phyloP scores from a whole-genome alignment of 75 land plant genomes.

The Picea glauca region DNA sequence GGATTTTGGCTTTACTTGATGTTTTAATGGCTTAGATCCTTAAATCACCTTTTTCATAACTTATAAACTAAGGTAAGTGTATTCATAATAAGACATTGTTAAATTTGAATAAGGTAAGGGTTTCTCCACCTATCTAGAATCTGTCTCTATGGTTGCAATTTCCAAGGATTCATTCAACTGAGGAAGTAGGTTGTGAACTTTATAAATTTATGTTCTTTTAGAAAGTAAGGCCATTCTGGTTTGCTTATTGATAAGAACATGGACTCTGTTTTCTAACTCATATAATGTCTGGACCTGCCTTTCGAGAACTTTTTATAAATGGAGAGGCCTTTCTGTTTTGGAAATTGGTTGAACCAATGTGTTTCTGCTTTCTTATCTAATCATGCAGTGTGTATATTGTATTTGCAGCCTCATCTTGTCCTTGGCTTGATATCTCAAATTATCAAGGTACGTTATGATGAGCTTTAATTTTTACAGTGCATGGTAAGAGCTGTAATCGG shows the following conservation, averaged over 20 bases:
- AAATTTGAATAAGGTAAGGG: neutral
- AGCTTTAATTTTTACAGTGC: neutral
- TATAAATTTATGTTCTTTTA: neutral
- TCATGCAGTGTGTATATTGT: neutral
- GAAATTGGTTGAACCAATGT: neutral
- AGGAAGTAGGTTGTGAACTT: neutral
- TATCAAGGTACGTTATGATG: constrained; percentile 63
- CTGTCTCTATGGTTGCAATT: neutral
- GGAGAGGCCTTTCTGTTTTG: neutral
- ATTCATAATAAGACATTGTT: neutral
- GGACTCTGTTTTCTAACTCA: neutral
- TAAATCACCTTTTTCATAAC: neutral
- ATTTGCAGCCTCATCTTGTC: constrained; percentile 90
- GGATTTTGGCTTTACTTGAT: neutral
- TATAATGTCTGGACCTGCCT: too few species aligned
- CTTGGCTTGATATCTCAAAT: constrained; percentile 96
- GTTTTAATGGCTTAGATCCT: neutral
- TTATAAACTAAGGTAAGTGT: neutral
- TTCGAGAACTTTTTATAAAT: neutral
- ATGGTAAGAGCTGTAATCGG: neutral
- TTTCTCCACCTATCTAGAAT: neutral
- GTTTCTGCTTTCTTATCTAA: neutral
- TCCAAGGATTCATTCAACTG: neutral
- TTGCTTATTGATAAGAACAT: neutral
- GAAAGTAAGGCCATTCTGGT: neutral